phyloP scores from a whole-genome alignment of 2,329 filamentous ascomycete genomes.

The Botrytis tulipae region DNA sequence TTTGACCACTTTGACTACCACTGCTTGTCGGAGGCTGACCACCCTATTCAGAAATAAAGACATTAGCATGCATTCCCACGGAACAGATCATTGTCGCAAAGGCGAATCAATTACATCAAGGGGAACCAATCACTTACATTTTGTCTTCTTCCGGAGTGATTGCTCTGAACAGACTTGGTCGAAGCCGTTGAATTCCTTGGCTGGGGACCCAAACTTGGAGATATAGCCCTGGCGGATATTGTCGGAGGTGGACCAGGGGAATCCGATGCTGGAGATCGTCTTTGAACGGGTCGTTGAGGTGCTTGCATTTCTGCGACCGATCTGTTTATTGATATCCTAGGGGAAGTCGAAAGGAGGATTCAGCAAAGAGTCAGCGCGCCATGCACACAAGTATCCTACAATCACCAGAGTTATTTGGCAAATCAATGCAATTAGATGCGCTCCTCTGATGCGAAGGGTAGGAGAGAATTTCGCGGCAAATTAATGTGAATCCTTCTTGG shows the following conservation, averaged over 20 bases:
- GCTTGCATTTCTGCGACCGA: conserved; percentile 48
- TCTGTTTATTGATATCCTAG: conserved; percentile 3
- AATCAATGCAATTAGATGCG: background rate
- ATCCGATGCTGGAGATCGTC: conserved; percentile 63
- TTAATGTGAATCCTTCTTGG: background rate
- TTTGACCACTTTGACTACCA: conserved; percentile 27
- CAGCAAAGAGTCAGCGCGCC: conserved; percentile 23
- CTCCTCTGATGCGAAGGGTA: background rate
- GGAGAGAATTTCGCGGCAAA: background rate
- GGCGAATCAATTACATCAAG: background rate
- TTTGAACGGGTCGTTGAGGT: conserved; percentile 55
- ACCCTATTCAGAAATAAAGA: conserved; percentile 22
- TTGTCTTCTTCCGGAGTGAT: conserved; percentile 50
- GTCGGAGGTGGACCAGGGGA: conserved; percentile 54
- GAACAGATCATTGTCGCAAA: background rate
- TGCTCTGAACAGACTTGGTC: conserved; percentile 54
- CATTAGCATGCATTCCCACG: conserved; percentile 16
- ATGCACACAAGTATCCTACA: conserved; percentile 5
- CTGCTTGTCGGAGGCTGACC: conserved; percentile 26
- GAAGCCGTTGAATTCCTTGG: conserved; percentile 66
- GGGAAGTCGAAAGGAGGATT: conserved; percentile 8
- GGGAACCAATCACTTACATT: conserved; percentile 52
- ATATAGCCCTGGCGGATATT: conserved; percentile 57
- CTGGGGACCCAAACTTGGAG: conserved; percentile 53
- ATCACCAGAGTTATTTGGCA: background rate